These are phyloP conservation scores for Cinnamomum chago DNA, from an alignment of 164 flowering plant genomes.

Conservation along the genomic window DNA sequence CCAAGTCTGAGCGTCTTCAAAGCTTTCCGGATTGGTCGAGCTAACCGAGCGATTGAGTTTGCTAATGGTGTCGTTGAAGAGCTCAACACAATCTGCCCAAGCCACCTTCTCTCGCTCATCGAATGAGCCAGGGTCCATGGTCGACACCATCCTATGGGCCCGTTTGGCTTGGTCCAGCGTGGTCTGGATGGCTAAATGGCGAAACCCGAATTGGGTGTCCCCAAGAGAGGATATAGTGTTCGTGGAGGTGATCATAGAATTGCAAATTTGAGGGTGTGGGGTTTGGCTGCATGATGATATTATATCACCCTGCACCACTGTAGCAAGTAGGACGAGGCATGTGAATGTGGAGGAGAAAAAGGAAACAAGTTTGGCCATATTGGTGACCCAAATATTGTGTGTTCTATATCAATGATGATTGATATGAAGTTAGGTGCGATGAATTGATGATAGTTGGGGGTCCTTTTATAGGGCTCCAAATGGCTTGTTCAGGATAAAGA, in stretches of 20 bases:
- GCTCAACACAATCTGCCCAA: slow-evolving; percentile 57
- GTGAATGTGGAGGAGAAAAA: background rate
- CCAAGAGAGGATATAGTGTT: slow-evolving; percentile 8
- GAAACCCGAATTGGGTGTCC: slow-evolving; percentile 23
- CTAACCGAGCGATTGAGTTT: slow-evolving; percentile 28
- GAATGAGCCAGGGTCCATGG: slow-evolving; percentile 32
- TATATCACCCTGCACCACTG: slow-evolving; percentile 11
- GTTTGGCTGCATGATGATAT: slow-evolving; percentile 45
- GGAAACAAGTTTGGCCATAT: slow-evolving; percentile 14
- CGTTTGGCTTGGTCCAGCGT: slow-evolving; percentile 40
- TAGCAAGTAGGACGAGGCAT: slow-evolving; percentile 4
- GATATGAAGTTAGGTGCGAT: too few species aligned
- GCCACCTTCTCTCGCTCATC: slow-evolving; percentile 32
- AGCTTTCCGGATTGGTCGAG: slow-evolving; percentile 10
- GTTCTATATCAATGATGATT: background rate
- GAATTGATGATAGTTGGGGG: too few species aligned
- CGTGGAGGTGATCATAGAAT: slow-evolving; percentile 17
- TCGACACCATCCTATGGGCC: slow-evolving; percentile 33
- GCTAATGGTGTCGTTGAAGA: slow-evolving; percentile 41
- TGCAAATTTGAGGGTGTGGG: slow-evolving; percentile 50
- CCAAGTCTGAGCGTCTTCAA: slow-evolving; percentile 41
- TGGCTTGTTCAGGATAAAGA: too few species aligned
- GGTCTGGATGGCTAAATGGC: slow-evolving; percentile 26
- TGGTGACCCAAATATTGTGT: background rate
- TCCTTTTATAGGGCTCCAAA: too few species aligned